Evolutionary conservation across 2,329 filamentous ascomycete species (phyloP), one percentile per base, ranked within the genome.

Genomic region (Exophiala sp.): DNA sequence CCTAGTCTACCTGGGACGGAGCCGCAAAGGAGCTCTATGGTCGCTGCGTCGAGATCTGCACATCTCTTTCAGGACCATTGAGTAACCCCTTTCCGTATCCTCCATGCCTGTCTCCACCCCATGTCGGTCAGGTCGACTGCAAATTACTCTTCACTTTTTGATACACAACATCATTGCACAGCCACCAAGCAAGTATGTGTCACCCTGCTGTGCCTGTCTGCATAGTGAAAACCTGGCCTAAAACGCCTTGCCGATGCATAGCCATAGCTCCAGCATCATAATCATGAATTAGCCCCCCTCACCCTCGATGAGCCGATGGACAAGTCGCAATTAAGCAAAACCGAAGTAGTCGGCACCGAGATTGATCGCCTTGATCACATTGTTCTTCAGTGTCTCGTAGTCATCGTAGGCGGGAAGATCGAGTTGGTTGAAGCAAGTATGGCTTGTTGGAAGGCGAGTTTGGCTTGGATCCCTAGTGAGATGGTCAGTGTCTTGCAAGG

Each of bases 381-480:
- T 89, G 63, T 86, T 82, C 56, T 93, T 83, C 55, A 98, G 80
- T 60, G 80, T 77, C 64, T 98, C 93, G 70, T 98, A 98, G 67
- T 82, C 94, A 64, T 97, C 93, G 66, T 98, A 98, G 72, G 98
- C 93, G 35, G 93, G 93, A 60, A 98, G 81, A 73, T 98, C 93
- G 66, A 98, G 88, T 74, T 98, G 93, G 69, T 98, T 98, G 74
- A 98, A 98, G 76, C 93, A 98, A 57, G 93, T 98, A 70, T 98
- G 94, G 62, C 90, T 95, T 63, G 88, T 95, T 49, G 93, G 93
- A 58, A 98, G 78, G 60, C 93, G 86, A 65, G 96, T 88, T 71
- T 96, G 97, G 34, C 54, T 59, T 16, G 58, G 58, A 48, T 61
- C 58, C 48, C 56, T 56, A 47, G 45, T 45, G 32, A 32, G 10